phyloP scores from a whole-genome alignment of 257 asterid genomes.

The Sherardia arvensis region DNA sequence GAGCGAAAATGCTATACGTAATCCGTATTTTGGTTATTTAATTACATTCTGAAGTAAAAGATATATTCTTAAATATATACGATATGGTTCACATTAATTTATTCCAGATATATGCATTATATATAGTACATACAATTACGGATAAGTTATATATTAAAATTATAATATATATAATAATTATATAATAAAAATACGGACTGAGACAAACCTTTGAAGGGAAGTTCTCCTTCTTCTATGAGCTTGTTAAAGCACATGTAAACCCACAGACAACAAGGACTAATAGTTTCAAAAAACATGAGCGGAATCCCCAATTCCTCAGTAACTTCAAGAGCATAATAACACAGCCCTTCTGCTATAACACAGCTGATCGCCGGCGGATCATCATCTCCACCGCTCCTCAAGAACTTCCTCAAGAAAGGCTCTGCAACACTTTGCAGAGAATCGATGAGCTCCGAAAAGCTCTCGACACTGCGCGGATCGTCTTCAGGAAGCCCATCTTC shows the following conservation, averaged over 20 bases:
- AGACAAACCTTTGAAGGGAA: constrained; percentile 13
- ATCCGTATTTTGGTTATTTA: too few species aligned
- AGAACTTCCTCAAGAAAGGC: constrained; percentile 9
- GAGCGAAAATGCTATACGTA: too few species aligned
- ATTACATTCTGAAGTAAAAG: too few species aligned
- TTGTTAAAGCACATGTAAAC: constrained; percentile 7
- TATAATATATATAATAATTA: too few species aligned
- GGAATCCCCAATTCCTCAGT: constrained; percentile 16
- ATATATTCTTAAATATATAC: too few species aligned
- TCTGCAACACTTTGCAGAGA: constrained; percentile 1
- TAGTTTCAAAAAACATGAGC: constrained; percentile 6
- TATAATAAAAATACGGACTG: too few species aligned
- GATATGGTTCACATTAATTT: too few species aligned
- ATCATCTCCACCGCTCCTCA: neutral
- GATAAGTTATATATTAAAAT: too few species aligned
- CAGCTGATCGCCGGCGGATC: constrained; percentile 1
- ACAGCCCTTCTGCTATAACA: constrained; percentile 10
- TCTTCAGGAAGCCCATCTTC: constrained; percentile 22
- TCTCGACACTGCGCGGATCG: constrained; percentile 11
- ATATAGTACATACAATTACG: too few species aligned
- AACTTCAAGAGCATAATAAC: constrained; percentile 4
- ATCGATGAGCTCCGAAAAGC: constrained; percentile 5
- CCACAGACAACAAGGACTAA: constrained; percentile 14
- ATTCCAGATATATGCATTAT: too few species aligned
- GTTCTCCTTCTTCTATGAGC: constrained; percentile 14